Evolutionary conservation across 305 asterid species (phyloP).

Genomic region (Fraxinus xanthoxyloides): DNA sequence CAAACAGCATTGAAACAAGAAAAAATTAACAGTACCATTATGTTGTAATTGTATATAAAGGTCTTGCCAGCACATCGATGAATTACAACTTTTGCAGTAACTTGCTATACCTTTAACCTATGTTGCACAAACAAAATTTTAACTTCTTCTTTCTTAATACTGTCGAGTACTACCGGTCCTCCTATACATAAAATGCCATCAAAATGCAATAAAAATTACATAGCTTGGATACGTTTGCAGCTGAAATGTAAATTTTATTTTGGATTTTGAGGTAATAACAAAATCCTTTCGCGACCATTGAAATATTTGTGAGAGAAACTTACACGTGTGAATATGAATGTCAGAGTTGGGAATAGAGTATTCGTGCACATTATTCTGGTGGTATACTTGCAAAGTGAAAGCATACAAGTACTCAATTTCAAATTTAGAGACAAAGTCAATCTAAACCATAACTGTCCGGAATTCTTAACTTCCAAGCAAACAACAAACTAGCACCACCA

Average conservation of each 20-base stretch:
- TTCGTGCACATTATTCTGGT: not conserved
- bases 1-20: not conserved
- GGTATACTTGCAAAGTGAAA: not conserved
- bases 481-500: no score
- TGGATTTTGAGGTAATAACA: not conserved
- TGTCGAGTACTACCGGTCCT: not conserved
- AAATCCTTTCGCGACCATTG: not conserved
- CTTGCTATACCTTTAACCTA: not conserved
- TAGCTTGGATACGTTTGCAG: not conserved
- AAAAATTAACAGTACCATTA: not conserved
- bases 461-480: no score
- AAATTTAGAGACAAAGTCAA: no score
- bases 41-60: not conserved
- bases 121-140: not conserved
- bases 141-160: no score
- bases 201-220: not conserved
- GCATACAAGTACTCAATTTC: not conserved
- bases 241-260: not conserved
- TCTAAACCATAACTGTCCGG: no score
- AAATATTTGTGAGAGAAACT: not conserved
- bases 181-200: not conserved
- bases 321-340: not conserved
- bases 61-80: not conserved
- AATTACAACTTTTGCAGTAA: not conserved
- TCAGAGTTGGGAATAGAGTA: not conserved